Evolutionary conservation across 2,329 filamentous ascomycete genomes (phyloP).

Genomic region (Talaromyces sp.): DNA sequence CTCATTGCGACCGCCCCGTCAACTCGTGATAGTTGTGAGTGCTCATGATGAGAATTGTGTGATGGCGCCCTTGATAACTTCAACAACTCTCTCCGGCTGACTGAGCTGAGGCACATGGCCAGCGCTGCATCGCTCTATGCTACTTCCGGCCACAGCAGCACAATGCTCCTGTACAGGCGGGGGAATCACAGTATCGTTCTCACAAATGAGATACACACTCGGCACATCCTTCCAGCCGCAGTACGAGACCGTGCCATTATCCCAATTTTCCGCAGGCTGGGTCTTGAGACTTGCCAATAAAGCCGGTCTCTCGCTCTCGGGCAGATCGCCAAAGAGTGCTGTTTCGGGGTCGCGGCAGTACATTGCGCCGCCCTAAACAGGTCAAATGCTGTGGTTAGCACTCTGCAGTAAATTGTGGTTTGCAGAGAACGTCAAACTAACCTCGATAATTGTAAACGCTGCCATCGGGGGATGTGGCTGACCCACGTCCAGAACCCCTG

Average conservation of each 20-base stretch:
- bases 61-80: constrained; percentile 11
- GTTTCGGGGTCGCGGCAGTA: background rate
- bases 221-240: constrained; percentile 14
- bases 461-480: background rate
- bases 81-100: constrained; percentile 13
- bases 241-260: background rate
- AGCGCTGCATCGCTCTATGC: constrained; percentile 9
- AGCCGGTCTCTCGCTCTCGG: background rate
- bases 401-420: background rate
- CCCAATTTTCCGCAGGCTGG: constrained; percentile 5
- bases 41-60: background rate
- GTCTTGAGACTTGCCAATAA: constrained; percentile 1
- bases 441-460: constrained; percentile 9
- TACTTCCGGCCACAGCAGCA: constrained; percentile 5
- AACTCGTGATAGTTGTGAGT: background rate
- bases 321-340: background rate
- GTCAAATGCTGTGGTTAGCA: background rate
- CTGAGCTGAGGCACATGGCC: constrained; percentile 12
- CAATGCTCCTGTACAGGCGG: constrained; percentile 10
- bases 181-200: background rate
- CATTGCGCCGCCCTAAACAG: background rate
- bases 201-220: constrained; percentile 11
- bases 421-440: background rate
- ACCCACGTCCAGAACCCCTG: background rate
- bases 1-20: background rate